Percentiles rank a stretch among this genome's conserved stretches.
Evolutionary conservation across 257 asterid genomes (phyloP).

Genomic region (Fraxinus pennsylvanica): DNA sequence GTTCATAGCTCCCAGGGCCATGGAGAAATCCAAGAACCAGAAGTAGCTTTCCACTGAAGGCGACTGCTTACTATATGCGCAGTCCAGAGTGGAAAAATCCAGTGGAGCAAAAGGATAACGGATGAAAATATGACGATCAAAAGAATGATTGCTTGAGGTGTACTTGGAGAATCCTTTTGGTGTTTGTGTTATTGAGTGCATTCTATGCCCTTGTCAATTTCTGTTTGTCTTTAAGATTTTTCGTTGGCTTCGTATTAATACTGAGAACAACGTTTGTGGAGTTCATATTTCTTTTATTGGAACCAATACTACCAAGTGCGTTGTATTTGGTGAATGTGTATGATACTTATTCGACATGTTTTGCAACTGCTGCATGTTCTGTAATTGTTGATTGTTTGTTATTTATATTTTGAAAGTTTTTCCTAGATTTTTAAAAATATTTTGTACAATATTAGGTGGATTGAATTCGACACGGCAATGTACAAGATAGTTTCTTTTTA

Average conservation of each 20-base stretch:
- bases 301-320: constrained; percentile 15
- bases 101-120: background rate
- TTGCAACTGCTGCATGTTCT: background rate
- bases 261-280: constrained; percentile 33
- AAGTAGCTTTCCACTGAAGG: constrained; percentile 31
- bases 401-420: background rate
- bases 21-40: constrained; percentile 53
- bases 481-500: too few relatives aligned
- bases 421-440: too few relatives aligned
- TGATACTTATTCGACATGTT: constrained; percentile 34
- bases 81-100: constrained; percentile 9
- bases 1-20: constrained; percentile 55
- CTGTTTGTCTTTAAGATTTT: constrained; percentile 28
- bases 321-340: constrained; percentile 31
- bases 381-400: background rate
- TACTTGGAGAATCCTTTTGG: constrained; percentile 20
- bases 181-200: constrained; percentile 29
- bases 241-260: constrained; percentile 7
- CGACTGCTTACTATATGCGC: constrained; percentile 24
- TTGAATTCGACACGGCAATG: too few relatives aligned
- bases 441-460: too few relatives aligned
- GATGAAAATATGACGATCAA: background rate
- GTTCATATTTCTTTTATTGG: constrained; percentile 28
- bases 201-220: constrained; percentile 13
- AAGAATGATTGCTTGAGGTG: constrained; percentile 26